Base-by-base conservation (phyloP, 345 rosid genomes). In the Eutrema heterophyllum region DNA sequence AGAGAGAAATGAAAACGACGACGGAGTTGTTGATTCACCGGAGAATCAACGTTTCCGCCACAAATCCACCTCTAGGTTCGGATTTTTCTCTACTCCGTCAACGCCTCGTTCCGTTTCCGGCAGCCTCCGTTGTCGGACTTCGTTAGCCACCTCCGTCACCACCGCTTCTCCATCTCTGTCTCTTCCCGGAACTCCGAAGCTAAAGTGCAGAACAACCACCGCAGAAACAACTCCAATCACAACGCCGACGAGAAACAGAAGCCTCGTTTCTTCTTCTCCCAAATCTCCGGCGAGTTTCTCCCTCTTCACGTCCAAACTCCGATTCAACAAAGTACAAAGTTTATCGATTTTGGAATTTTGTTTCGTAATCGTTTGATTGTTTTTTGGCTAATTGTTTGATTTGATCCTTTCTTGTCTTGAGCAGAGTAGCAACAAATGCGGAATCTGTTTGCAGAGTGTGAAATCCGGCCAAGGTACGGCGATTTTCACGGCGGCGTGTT, bases 401-500 rank as follows among this genome's bases (percentile, higher is more conserved):
- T 41, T 41, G 3, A 1, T 36, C 9, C 5, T 39, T 5, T 41
- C 57, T 71, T 39, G 30, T 13, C 27, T 43, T 38, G 27, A 52
- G 33, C 61, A 58, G 72, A 74, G 73, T 43, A 50, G 48, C 49
- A 64, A 40, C 54, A 70, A 48, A 63, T 93, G 97, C 30, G 96
- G 91, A 72, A 86, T 93, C 72, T 93, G 98, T 68, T 67, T 70
- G 26, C 88, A 85, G 73, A 84, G 81, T 49, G 87, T 83, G 73
- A 88, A 82, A 75, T 76, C 83, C 4, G 96, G 93, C 4, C 89
- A 89, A 65, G 97, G 94, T 5, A 86, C 94, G 15, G 97, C 92
- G n/a, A 85, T 91, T 68, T 88, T 91, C 83, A 93, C 96, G n/a
- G 96, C 97, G 26, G 98, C 89, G 73, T 93, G 98, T 56, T 82